Evolutionary conservation across 495 filamentous ascomycete genomes (phyloP).

Genomic region (Talaromyces trachyspermus): DNA sequence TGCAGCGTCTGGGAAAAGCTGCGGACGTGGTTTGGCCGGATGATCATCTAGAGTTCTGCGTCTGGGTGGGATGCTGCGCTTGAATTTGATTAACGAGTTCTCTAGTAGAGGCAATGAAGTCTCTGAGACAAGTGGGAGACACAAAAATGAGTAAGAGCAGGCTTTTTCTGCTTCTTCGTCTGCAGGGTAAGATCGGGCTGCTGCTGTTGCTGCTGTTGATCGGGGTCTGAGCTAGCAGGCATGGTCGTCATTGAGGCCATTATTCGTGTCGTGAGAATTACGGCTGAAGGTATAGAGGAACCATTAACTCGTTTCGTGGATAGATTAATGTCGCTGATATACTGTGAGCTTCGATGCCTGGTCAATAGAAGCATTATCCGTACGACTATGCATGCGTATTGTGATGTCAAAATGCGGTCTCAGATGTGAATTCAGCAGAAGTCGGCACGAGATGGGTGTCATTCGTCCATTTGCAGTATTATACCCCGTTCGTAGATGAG

Average conservation of each 20-base stretch:
- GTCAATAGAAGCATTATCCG: not conserved
- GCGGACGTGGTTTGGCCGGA: slow-evolving; percentile 16
- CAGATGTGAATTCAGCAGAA: too few relatives aligned
- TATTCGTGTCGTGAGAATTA: not conserved
- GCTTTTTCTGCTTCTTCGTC: slow-evolving; percentile 19
- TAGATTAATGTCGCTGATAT: not conserved
- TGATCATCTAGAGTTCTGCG: slow-evolving; percentile 8
- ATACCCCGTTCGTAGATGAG: too few relatives aligned
- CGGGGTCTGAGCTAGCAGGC: too few relatives aligned
- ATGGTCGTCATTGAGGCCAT: not conserved
- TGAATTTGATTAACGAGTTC: slow-evolving; percentile 52
- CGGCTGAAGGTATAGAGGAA: not conserved
- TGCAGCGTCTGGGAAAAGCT: slow-evolving; percentile 48
- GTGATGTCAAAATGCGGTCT: not conserved
- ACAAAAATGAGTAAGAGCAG: slow-evolving; percentile 76
- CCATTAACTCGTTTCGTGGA: not conserved
- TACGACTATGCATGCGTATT: too few relatives aligned
- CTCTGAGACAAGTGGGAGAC: slow-evolving; percentile 65
- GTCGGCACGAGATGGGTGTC: too few relatives aligned
- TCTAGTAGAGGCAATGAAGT: slow-evolving; percentile 57
- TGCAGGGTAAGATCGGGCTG: too few relatives aligned
- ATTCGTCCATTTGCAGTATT: too few relatives aligned
- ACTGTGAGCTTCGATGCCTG: not conserved
- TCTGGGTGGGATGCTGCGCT: slow-evolving; percentile 40
- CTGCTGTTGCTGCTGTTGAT: too few relatives aligned